phyloP scores from a whole-genome alignment of 495 filamentous ascomycete species.

The Podospora comata region DNA sequence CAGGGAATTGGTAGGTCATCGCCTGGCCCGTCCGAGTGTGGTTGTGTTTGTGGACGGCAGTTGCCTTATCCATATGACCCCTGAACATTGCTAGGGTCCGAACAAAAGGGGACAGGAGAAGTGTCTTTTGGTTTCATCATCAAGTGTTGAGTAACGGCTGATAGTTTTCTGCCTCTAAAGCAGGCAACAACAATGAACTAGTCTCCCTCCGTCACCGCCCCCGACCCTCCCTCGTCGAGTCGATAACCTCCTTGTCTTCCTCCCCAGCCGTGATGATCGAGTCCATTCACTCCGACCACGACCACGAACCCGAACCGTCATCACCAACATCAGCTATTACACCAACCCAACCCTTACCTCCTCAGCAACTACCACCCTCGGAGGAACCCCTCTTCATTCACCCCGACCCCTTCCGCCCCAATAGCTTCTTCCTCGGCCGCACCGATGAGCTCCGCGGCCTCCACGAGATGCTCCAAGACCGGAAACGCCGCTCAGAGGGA shows the following conservation, averaged over 20 bases:
- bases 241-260: slow-evolving; percentile 4
- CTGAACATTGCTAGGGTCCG: too few relatives aligned
- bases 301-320: neutral
- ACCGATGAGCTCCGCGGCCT: slow-evolving; percentile 65
- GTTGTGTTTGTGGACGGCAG: neutral
- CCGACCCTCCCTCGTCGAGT: slow-evolving; percentile 5
- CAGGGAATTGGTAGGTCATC: slow-evolving; percentile 28
- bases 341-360: neutral
- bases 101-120: neutral
- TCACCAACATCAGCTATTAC: neutral
- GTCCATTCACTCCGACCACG: neutral
- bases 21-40: neutral
- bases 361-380: neutral
- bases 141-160: slow-evolving; percentile 25
- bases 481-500: slow-evolving; percentile 57
- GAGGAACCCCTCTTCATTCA: slow-evolving; percentile 59
- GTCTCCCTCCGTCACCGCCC: slow-evolving; percentile 18
- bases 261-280: slow-evolving; percentile 12
- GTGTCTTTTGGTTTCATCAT: neutral
- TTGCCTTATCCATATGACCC: neutral
- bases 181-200: slow-evolving; percentile 38
- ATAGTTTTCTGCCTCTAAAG: slow-evolving; percentile 37
- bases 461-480: slow-evolving; percentile 64
- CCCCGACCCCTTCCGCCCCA: slow-evolving; percentile 73
- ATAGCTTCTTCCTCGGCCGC: slow-evolving; percentile 73